Percentiles rank a stretch among this genome's conserved stretches.
These are phyloP conservation scores for Boeremia exigua DNA, from an alignment of 2,329 filamentous ascomycete genomes.

Conservation along the genomic window DNA sequence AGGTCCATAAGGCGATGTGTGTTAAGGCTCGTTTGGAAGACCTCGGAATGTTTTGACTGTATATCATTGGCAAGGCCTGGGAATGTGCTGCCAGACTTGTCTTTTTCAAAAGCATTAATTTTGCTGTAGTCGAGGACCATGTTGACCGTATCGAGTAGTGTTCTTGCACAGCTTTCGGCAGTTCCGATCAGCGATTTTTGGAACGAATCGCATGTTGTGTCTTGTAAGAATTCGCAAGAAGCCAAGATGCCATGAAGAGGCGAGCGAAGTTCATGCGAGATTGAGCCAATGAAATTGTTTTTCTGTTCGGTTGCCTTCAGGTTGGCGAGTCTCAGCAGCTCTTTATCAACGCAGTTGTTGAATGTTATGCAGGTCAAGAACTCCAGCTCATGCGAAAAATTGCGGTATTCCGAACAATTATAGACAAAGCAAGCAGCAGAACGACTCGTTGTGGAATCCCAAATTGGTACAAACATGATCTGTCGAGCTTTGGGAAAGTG, in stretches of 20 bases:
- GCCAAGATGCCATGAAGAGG: constrained; percentile 46
- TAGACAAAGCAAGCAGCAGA: constrained; percentile 26
- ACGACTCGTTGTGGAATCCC: constrained; percentile 26
- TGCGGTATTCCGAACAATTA: constrained; percentile 38
- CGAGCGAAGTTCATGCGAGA: constrained; percentile 59
- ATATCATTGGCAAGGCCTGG: background rate
- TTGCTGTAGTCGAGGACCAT: constrained; percentile 31
- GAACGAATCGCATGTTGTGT: constrained; percentile 46
- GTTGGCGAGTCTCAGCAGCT: constrained; percentile 50
- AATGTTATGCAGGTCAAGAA: constrained; percentile 15
- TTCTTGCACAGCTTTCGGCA: constrained; percentile 57
- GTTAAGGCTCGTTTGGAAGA: constrained; percentile 38
- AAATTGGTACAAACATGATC: constrained; percentile 32
- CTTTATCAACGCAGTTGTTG: constrained; percentile 44
- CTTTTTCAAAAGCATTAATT: constrained; percentile 40
- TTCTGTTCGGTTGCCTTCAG: constrained; percentile 48
- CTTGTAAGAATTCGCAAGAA: constrained; percentile 55
- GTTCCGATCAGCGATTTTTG: constrained; percentile 53
- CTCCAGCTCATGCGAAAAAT: constrained; percentile 18
- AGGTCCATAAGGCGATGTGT: constrained; percentile 50
- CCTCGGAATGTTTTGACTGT: background rate
- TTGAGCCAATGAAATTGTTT: constrained; percentile 57
- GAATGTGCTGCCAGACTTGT: constrained; percentile 20
- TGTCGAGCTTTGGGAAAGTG: constrained; percentile 15
- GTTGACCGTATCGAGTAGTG: constrained; percentile 52